Base-by-base conservation (phyloP, 192 early-diverging fungal genomes). In the Mortierella hygrophila region DNA sequence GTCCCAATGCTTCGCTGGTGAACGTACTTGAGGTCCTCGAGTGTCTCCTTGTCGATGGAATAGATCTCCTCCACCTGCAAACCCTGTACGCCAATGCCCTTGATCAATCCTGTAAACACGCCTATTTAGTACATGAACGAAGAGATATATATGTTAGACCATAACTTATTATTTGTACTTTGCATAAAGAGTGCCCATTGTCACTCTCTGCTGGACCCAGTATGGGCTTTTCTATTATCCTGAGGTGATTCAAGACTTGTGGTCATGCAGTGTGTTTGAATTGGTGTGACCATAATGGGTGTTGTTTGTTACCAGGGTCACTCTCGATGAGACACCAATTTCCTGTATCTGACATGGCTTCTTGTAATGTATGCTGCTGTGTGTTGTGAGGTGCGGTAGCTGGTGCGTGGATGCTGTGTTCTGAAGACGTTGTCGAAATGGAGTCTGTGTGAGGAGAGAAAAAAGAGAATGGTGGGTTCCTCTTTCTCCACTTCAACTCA, bases 291-390 rank as follows among this genome's bases (percentile, higher is more conserved):
- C 5, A 16, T 16, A 52, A 18, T 20, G 47, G 16, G 18, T 52
- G 47, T 18, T 52, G 47, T 52, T 15, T 21, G 41, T 82, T 84
- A 89, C 94, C 96, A 41, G 96, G 96, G 89, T 97, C 96, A 80
- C 94, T 95, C 84, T 97, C 96, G 82, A 97, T 97, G 57, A 96
- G 89, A 78, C 95, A 96, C 96, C 96, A 97, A 76, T 95, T 95
- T 72, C 95, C 95, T 83, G 92, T 85, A 73, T 93, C 92, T 10
- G 84, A 71, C 90, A 91, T 92, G 41, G 42, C 71, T 37, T 40
- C 16, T 69, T 21, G 35, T 32, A 44, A 23, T 70, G 40, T 41
- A 41, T 52, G 20, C 16, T 21, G 40, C 35, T 26, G 29, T 32
- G 11, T 11, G 60, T 35, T 65, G 60, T 65, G n/a, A 10, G 60